Evolutionary conservation across 176 grass and related monocot species (phyloP).

Genomic region (Canna indica): DNA sequence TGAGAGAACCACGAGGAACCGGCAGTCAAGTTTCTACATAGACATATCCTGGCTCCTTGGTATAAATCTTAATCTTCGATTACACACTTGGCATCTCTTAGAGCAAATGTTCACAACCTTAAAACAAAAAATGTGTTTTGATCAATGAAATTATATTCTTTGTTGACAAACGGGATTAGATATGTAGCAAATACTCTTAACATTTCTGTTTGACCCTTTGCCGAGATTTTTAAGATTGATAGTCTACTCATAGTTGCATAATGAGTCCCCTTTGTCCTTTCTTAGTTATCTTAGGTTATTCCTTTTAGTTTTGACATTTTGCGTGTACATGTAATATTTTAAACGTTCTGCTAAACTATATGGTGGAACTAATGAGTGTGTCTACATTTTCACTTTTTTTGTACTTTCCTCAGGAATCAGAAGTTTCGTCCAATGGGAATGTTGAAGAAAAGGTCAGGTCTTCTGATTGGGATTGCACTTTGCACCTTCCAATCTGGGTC

Average conservation of each 20-base stretch:
- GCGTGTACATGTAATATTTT: no score
- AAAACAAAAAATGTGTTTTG: background rate
- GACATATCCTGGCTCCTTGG: no score
- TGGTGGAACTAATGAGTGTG: background rate
- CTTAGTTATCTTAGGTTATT: background rate
- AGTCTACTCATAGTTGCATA: background rate
- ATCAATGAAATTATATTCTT: background rate
- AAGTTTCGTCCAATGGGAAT: conserved; percentile 14
- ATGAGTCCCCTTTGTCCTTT: background rate
- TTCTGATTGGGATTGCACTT: conserved; percentile 55
- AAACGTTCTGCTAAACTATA: conserved; percentile 1
- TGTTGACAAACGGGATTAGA: no score
- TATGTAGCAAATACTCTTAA: no score
- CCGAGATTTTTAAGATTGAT: no score
- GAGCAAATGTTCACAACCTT: background rate
- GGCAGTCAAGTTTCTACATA: background rate
- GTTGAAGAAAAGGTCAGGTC: conserved; percentile 6
- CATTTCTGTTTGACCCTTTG: no score
- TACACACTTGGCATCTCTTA: background rate
- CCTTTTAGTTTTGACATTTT: background rate
- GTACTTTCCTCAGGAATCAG: conserved; percentile 18
- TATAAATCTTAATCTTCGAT: background rate
- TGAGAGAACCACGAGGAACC: background rate
- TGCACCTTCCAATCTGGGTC: conserved; percentile 82
- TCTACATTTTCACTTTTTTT: conserved; percentile 2